Evolutionary conservation across 805 yeast species (phyloP), one percentile per base, ranked within the genome.

Genomic region (Candida nitratophila): DNA sequence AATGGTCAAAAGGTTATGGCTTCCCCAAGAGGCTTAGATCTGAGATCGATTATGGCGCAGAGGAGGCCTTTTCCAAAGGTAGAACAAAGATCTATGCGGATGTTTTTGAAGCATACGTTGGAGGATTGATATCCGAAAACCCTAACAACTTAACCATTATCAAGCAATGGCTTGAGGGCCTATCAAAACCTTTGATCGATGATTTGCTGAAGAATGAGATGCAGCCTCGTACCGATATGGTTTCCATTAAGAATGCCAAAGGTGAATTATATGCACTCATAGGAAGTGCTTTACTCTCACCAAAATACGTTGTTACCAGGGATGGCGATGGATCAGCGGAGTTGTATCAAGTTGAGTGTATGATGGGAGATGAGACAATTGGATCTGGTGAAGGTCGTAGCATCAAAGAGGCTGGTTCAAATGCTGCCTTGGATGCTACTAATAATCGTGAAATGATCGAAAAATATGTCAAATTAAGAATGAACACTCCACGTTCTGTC

Each of bases 91-190:
- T 85, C 4, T 75, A 74, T 55, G 96, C 98, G 0, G 99, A 91
- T 69, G 79, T 85, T 0, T 86, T 91, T 59, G 99, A 93, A 64
- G 96, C 98, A 0, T 91, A 91, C 52, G 73, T 93, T 39, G 98
- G 96, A 7, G 99, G 95, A 0, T 62, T 91, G 29, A 73, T 74
- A 8, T 68, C 77, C 20, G 95, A 86, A 49, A 44, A 54, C 10
- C 67, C 74, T 35, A 65, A 65, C 16, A 75, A 79, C 47, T 65
- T 74, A 41, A 59, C 66, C 2, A 70, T 62, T 20, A 72, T 84
- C 7, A 72, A 73, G 50, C 61, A 67, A 12, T 85, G 91, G 91
- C 57, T 85, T 24, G 53, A 60, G 6, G 60, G 66, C 39, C 60
- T 83, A 34, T 74, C 81, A 30, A 63, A 61, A n/a, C 78, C 80